Conservation (phyloP, 768 basidiomycete genomes). For the Hericium rajendrae region DNA sequence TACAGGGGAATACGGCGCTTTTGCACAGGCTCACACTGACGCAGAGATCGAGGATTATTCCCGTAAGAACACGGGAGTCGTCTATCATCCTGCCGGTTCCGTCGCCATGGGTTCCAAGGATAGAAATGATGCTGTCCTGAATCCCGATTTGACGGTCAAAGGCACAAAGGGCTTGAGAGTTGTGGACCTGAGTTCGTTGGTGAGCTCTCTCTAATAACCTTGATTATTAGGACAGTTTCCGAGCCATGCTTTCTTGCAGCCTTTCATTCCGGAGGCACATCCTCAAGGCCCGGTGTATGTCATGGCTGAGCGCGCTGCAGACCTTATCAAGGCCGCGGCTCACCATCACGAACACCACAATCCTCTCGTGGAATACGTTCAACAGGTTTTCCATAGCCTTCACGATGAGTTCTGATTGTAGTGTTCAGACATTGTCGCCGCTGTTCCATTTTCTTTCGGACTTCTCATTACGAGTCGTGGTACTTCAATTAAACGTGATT, state of each 20-base stretch:
- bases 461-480: too few relatives aligned
- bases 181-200: conserved; percentile 7
- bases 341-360: neutral
- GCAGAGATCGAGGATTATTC: conserved; percentile 13
- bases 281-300: conserved; percentile 28
- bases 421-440: too few relatives aligned
- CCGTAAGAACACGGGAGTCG: conserved; percentile 10
- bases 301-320: conserved; percentile 27
- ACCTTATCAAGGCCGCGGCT: conserved; percentile 18
- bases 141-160: conserved; percentile 17
- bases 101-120: conserved; percentile 29
- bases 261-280: conserved; percentile 23
- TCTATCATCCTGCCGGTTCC: conserved; percentile 24
- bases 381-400: too few relatives aligned
- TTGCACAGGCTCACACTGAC: conserved; percentile 6
- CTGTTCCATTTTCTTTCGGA: too few relatives aligned
- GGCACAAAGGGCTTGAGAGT: conserved; percentile 4
- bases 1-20: neutral
- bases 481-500: too few relatives aligned
- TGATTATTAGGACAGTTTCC: neutral
- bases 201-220: neutral
- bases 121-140: conserved; percentile 30
- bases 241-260: conserved; percentile 4
- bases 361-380: too few relatives aligned
- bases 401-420: too few relatives aligned